Evolutionary conservation across 108 stramenopile species (phyloP), one percentile per base, ranked within the genome.

Genomic region (Cyclotella distinguenda): DNA sequence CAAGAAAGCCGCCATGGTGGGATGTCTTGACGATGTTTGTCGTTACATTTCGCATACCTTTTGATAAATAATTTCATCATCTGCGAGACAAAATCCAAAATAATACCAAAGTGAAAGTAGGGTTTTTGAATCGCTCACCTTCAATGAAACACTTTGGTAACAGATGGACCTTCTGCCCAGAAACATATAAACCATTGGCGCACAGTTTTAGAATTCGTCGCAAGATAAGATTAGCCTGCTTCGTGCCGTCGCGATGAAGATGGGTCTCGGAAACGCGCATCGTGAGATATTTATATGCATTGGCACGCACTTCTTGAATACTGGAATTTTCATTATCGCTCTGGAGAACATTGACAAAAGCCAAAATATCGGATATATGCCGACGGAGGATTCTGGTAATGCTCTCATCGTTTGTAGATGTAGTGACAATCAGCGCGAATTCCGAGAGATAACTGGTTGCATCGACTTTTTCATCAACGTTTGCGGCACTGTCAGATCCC

Each of bases 361-460:
- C 75, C 9, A 64, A 77, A 4, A 80, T 64, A 13, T 76, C 79
- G 45, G 52, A 50, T 13, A 80, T 71, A 28, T 80, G 70, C 27
- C 50, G 39, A 10, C 66, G 39, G 13, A 80, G 69, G 1, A 80
- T 49, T 54, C 66, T 80, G 47, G 79, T 60, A 50, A 72, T 42
- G 11, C 47, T 44, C 27, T 74, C 79, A 63, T 80, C 69, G 30
- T 48, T 64, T 28, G 23, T 40, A 11, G n/a, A 56, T 1, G 28
- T 49, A 42, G 60, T 64, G n/a, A 72, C 30, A 42, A 75, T 79
- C 25, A 70, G 49, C 12, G 40, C 68, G 26, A 52, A 53, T 25
- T 79, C 66, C 3, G 31, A 45, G 8, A 68, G 19, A 48, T 33
- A 68, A 33, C 53, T 45, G 38, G 50, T 61, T 6, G 64, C 7